Evolutionary conservation across 176 grass and related monocot species (phyloP).

Genomic region (Musa acuminata): DNA sequence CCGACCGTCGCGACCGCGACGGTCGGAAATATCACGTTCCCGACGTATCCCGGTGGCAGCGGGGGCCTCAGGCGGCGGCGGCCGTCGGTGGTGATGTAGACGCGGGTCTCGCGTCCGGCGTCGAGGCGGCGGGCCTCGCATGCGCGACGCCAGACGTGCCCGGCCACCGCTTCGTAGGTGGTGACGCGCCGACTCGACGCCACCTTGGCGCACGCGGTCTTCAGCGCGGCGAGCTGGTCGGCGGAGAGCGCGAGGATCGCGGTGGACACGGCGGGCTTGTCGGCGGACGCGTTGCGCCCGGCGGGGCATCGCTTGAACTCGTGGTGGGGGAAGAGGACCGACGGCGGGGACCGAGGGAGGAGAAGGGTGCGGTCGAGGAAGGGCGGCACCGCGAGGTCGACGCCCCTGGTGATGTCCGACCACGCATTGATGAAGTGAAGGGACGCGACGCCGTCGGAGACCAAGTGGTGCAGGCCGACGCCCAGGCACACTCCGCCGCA

Average conservation of each 20-base stretch:
- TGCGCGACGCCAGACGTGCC: conserved; percentile 65
- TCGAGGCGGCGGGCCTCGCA: conserved; percentile 63
- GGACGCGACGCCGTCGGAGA: conserved; percentile 57
- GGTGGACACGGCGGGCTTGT: conserved; percentile 12
- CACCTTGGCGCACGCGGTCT: conserved; percentile 11
- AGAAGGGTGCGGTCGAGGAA: conserved; percentile 64
- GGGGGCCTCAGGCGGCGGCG: conserved; percentile 47
- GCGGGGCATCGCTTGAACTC: conserved; percentile 67
- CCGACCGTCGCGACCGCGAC: conserved; percentile 45
- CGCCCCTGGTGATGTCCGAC: conserved; percentile 58
- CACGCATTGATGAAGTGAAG: conserved; percentile 78
- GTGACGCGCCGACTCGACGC: conserved; percentile 29
- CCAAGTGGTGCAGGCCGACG: conserved; percentile 77
- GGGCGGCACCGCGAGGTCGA: conserved; percentile 33
- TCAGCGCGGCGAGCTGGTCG: conserved; percentile 29
- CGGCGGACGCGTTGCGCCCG: neutral
- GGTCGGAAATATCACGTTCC: conserved; percentile 82
- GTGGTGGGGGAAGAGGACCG: conserved; percentile 53
- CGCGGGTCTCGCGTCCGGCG: conserved; percentile 35
- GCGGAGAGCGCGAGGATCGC: conserved; percentile 44
- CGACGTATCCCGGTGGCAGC: conserved; percentile 69
- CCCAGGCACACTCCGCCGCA: conserved; percentile 69
- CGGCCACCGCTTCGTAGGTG: conserved; percentile 50
- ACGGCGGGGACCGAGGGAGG: conserved; percentile 46
- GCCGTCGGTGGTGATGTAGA: conserved; percentile 62